Evolutionary conservation across 768 basidiomycete genomes (phyloP).

Genomic region (Trametes sanguinea): DNA sequence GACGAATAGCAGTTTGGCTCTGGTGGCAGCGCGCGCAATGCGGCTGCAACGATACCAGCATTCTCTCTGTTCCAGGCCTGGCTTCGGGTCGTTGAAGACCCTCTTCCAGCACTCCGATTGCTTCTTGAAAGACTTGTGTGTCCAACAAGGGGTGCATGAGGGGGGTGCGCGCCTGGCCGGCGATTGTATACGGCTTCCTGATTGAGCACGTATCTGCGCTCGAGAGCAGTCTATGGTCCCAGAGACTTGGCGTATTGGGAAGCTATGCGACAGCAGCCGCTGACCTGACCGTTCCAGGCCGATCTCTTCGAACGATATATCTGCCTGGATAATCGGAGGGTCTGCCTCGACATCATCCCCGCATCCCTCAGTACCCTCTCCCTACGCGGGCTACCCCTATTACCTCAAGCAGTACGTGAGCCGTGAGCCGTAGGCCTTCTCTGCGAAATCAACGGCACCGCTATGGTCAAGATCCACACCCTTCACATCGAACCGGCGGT

Average conservation of each 20-base stretch:
- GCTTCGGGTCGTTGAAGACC: constrained; percentile 2
- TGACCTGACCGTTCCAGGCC: constrained; percentile 18
- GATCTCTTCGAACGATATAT: constrained; percentile 8
- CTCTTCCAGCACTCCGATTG: background rate
- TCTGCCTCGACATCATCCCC: background rate
- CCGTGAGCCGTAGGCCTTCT: too few relatives aligned
- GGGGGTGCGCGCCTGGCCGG: constrained; percentile 5
- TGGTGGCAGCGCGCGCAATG: background rate
- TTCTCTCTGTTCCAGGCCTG: constrained; percentile 1
- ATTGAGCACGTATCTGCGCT: constrained; percentile 1
- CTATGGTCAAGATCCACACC: constrained; percentile 60
- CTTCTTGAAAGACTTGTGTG: background rate
- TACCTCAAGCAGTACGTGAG: background rate
- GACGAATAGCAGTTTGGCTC: background rate
- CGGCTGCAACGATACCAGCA: background rate
- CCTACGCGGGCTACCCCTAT: background rate
- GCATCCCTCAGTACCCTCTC: background rate
- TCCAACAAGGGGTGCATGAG: background rate
- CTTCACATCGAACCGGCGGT: constrained; percentile 63
- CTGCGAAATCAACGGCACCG: too few relatives aligned
- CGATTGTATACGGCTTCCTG: constrained; percentile 8
- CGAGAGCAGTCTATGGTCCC: constrained; percentile 11
- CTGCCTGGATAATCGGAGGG: background rate
- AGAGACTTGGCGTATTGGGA: background rate
- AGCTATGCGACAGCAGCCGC: constrained; percentile 8